Evolutionary conservation across 495 filamentous ascomycete species (phyloP).

Genomic region (Aspergillus sclerotioniger): DNA sequence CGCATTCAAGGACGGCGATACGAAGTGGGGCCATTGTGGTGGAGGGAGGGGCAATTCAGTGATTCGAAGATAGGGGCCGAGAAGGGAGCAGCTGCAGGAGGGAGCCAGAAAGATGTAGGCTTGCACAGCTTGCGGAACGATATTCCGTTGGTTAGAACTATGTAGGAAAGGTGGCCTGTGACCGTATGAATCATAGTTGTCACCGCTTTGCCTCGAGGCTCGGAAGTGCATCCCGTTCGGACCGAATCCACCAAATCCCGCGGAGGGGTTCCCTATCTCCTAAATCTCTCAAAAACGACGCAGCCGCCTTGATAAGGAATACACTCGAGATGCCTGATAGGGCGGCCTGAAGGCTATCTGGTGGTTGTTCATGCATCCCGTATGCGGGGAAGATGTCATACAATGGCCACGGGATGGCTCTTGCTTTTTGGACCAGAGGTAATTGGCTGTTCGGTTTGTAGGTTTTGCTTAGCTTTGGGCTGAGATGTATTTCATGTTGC

Average conservation of each 20-base stretch:
- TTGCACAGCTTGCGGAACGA: background rate
- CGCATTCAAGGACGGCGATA: conserved; percentile 82
- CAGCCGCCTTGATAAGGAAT: too few relatives aligned
- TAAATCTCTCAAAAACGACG: background rate
- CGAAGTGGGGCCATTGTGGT: conserved; percentile 57
- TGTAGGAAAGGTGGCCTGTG: background rate
- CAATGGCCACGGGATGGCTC: background rate
- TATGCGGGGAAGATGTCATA: conserved; percentile 1
- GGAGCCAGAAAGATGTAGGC: background rate
- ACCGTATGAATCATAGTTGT: background rate
- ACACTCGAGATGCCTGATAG: background rate
- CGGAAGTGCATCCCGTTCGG: background rate
- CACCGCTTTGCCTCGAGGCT: background rate
- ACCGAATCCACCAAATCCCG: background rate
- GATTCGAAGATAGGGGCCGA: background rate
- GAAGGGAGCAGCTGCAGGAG: background rate
- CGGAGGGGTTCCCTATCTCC: background rate
- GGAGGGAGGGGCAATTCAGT: background rate
- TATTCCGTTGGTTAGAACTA: background rate
- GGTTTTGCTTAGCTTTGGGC: background rate
- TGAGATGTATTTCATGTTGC: background rate
- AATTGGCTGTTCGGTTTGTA: background rate
- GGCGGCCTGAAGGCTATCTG: background rate
- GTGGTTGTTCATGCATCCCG: background rate
- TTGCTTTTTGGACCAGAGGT: background rate